These are phyloP conservation scores for Cadophora sp. DNA, from an alignment of 2,329 filamentous ascomycete species.

Conservation along the genomic window DNA sequence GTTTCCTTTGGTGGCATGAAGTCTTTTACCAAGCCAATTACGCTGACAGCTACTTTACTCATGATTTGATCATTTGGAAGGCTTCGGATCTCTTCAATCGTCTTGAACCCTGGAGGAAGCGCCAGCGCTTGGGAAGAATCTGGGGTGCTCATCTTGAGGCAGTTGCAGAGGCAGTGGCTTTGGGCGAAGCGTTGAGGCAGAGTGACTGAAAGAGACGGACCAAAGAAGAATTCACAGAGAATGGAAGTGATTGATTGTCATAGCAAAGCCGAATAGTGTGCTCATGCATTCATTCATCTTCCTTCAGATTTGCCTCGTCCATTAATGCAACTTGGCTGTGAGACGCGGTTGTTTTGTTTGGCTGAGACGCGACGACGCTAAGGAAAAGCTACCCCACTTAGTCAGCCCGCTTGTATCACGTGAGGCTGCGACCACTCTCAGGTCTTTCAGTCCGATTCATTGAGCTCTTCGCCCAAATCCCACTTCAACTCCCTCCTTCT, in stretches of 20 bases:
- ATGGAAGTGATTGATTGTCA: neutral
- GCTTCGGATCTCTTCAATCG: conserved; percentile 50
- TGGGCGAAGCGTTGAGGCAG: neutral
- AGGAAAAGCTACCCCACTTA: conserved; percentile 18
- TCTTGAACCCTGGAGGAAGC: conserved; percentile 52
- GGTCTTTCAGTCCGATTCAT: neutral
- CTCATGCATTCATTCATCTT: neutral
- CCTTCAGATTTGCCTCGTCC: neutral
- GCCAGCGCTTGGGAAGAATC: conserved; percentile 15
- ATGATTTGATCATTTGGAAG: conserved; percentile 51
- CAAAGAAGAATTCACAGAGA: neutral
- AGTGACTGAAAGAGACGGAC: neutral
- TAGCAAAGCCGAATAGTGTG: neutral
- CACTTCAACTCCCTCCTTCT: conserved; percentile 26
- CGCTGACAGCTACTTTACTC: conserved; percentile 47
- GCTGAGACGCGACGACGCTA: conserved; percentile 31
- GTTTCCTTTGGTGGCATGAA: conserved; percentile 60
- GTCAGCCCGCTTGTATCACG: conserved; percentile 29
- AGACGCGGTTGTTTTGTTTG: conserved; percentile 17
- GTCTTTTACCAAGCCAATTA: conserved; percentile 77
- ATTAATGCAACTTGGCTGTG: neutral
- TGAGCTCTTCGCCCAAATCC: conserved; percentile 24
- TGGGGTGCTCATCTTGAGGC: conserved; percentile 21
- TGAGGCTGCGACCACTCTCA: neutral
- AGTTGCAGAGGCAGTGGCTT: neutral